Conservation (phyloP, 163 green algal genomes). For the Trebouxia gelatinosa region DNA sequence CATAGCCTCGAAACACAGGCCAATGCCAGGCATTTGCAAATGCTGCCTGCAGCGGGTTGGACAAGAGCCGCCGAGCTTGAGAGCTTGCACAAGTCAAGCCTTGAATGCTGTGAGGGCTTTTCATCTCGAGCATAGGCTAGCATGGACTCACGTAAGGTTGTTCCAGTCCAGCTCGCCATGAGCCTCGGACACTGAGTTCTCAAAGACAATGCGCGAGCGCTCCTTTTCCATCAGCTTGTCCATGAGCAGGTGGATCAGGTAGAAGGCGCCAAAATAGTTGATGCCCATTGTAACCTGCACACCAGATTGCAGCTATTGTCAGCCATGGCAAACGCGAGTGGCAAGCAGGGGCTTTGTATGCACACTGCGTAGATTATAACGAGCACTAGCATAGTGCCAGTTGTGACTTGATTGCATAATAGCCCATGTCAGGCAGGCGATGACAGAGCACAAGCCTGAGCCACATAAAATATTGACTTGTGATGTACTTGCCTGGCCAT, state of each 20-base stretch:
- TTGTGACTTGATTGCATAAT: too few relatives aligned
- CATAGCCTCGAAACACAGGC: too few relatives aligned
- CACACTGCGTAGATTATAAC: neutral
- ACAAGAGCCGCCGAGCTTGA: neutral
- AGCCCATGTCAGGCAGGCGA: too few relatives aligned
- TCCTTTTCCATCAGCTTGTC: conserved; percentile 15
- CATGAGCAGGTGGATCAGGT: conserved; percentile 21
- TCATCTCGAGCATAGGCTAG: neutral
- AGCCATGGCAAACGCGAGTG: neutral
- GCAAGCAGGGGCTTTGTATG: neutral
- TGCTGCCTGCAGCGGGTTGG: neutral
- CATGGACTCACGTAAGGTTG: conserved; percentile 6
- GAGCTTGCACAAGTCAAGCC: neutral
- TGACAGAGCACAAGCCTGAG: too few relatives aligned
- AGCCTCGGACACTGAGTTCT: conserved; percentile 13
- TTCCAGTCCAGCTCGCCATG: conserved; percentile 24
- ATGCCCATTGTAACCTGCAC: conserved; percentile 25
- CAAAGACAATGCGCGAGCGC: conserved; percentile 18
- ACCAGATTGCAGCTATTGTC: neutral
- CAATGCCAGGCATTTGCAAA: neutral
- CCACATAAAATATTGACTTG: too few relatives aligned
- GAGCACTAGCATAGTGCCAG: too few relatives aligned
- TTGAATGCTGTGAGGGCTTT: neutral
- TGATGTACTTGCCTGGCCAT: too few relatives aligned
- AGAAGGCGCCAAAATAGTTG: conserved; percentile 29